Percentiles rank a stretch among this genome's conserved stretches.
Conservation (phyloP, 768 basidiomycete species). For the Leucocoprinus sp. region DNA sequence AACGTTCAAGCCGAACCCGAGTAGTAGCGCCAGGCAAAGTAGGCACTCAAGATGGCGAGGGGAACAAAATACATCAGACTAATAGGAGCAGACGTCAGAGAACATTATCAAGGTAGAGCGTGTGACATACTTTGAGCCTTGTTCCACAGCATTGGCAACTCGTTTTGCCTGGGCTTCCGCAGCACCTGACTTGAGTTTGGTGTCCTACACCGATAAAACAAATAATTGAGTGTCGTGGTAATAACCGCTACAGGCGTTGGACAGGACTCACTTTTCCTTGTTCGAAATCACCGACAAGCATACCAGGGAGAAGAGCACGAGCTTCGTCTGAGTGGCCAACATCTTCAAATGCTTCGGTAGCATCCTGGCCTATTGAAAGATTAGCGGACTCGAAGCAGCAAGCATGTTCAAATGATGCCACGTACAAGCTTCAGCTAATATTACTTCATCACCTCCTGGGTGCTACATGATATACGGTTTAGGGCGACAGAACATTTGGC, state of each 20-base stretch:
- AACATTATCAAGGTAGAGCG: slow-evolving; percentile 10
- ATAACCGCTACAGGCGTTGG: slow-evolving; percentile 4
- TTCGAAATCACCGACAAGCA: slow-evolving; percentile 81
- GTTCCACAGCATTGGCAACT: slow-evolving; percentile 47
- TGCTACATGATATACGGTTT: slow-evolving; percentile 40
- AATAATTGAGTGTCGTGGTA: slow-evolving; percentile 4
- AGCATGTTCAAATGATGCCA: slow-evolving; percentile 19
- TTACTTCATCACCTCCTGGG: slow-evolving; percentile 97
- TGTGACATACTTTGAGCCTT: slow-evolving; percentile 57
- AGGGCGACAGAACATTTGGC: not conserved
- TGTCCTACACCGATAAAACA: slow-evolving; percentile 30
- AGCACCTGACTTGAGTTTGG: slow-evolving; percentile 46
- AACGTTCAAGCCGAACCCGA: slow-evolving; percentile 34
- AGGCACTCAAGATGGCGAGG: slow-evolving; percentile 67
- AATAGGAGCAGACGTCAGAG: slow-evolving; percentile 10
- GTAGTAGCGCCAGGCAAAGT: slow-evolving; percentile 85
- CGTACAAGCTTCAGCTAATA: slow-evolving; percentile 86
- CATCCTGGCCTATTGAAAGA: slow-evolving; percentile 68
- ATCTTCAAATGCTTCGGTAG: slow-evolving; percentile 98
- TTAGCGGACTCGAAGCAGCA: slow-evolving; percentile 10
- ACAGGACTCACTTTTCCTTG: slow-evolving; percentile 46
- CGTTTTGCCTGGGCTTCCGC: slow-evolving; percentile 36
- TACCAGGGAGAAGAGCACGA: slow-evolving; percentile 67
- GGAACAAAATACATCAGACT: slow-evolving; percentile 84
- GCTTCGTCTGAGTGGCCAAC: slow-evolving; percentile 99